Conservation (phyloP, 148 eudicot species). For the Cornus florida region DNA sequence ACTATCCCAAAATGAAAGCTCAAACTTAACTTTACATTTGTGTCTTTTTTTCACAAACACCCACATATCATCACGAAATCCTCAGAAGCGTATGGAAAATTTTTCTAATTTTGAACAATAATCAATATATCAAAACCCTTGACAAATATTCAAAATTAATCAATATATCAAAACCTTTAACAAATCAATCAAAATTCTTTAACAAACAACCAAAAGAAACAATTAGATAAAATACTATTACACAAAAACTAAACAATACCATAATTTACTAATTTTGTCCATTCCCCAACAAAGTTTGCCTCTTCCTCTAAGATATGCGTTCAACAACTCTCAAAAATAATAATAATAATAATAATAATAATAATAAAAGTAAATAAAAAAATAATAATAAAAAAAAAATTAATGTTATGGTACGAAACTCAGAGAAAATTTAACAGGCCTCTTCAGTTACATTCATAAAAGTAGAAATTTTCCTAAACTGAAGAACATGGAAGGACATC, state of each 20-base stretch:
- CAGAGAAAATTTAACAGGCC: neutral
- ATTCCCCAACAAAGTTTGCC: neutral
- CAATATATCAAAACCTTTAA: neutral
- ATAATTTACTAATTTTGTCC: neutral
- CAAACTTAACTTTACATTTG: neutral
- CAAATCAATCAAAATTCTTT: neutral
- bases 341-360: too few relatives aligned
- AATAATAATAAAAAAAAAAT: neutral
- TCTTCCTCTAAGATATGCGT: neutral
- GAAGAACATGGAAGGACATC: neutral
- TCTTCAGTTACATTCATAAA: neutral
- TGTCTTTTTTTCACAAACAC: neutral
- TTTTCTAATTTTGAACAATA: too few relatives aligned
- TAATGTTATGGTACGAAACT: too few relatives aligned
- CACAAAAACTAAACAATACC: neutral
- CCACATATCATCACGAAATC: slow-evolving; percentile 2
- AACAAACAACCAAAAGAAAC: neutral
- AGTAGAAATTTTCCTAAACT: neutral
- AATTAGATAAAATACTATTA: neutral
- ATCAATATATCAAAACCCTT: too few relatives aligned
- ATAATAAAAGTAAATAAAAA: too few relatives aligned
- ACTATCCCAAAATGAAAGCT: neutral
- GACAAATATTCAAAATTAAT: neutral
- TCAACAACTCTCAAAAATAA: neutral
- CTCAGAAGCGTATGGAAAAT: neutral